Base-by-base conservation (phyloP, 202 grass and related monocot genomes). In the Elaeis oleifera region DNA sequence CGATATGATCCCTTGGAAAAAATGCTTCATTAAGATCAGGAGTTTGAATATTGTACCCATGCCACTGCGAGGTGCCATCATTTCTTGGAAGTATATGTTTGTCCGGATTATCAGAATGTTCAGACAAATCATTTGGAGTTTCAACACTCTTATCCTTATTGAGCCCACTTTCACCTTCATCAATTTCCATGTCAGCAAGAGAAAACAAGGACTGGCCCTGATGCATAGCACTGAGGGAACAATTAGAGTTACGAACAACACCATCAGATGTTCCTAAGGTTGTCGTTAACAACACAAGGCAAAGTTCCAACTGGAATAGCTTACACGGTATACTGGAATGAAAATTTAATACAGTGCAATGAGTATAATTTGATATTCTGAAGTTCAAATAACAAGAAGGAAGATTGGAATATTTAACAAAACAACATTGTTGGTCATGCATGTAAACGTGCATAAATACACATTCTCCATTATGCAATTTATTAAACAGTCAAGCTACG, bases 21-120 rank as follows among this genome's bases (percentile, higher is more conserved):
- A 97, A 67, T 60, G 81, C 82, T 86, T 89, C 79, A 59, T 89
- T 97, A 65, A 97, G 79, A 79, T 92, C 85, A 18, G 94, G 88
- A 36, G 88, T 97, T 31, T 89, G 88, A 61, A 86, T 80, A 76
- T 92, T 97, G 81, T 97, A 97, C 22, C 76, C 79, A 49, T 56
- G 78, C 81, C 81, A 96, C 16, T 76, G 78, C 81, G 76, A 76
- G 17, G 70, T 76, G 51, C 72, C 51, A 67, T 28, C 72, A 56
- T 58, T 81, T 50, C 63, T 83, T 39, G 29, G 60, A 8, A 6
- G 21, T 76, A 49, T 69, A 62, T 63, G 56, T 24, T 72, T 84
- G 63, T 51, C 61, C 48, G 51, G 53, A 78, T 58, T 68, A 44
- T 44, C 13, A 44, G 36, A 44, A 13, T 13, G 36, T 44, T 44